These are phyloP conservation scores for Glycine latifolia DNA, from an alignment of 306 rosid species.

Conservation along the genomic window DNA sequence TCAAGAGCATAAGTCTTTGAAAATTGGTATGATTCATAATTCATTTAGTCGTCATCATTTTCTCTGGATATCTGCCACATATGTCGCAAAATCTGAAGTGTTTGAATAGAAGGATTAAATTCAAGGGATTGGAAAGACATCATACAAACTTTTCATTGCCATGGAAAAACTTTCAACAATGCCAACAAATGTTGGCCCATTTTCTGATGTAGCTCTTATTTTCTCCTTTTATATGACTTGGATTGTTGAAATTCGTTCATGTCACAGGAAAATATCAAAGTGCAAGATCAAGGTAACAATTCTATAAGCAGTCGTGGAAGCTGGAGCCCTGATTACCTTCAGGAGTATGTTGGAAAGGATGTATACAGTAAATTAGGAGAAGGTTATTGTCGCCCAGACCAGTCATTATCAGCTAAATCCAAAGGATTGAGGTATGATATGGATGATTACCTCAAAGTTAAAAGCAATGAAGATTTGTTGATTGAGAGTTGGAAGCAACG, in stretches of 20 bases:
- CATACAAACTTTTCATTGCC: background rate
- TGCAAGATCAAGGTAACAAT: conserved; percentile 54
- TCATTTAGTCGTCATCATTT: background rate
- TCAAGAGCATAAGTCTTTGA: background rate
- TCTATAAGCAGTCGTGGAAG: conserved; percentile 88
- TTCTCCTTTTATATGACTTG: background rate
- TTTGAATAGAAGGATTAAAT: background rate
- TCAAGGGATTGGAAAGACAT: conserved; percentile 17
- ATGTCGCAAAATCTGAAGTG: conserved; percentile 18
- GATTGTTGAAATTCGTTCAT: conserved; percentile 40
- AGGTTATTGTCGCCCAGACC: conserved; percentile 41
- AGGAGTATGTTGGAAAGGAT: conserved; percentile 60
- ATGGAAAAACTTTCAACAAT: too few species aligned
- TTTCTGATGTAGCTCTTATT: conserved; percentile 12
- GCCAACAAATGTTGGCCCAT: background rate
- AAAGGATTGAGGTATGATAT: conserved; percentile 61
- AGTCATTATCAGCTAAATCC: conserved; percentile 52
- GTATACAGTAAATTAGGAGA: conserved; percentile 52
- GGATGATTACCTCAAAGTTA: conserved; percentile 70
- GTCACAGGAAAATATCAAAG: conserved; percentile 55
- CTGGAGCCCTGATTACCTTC: conserved; percentile 75
- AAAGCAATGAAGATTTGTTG: conserved; percentile 70
- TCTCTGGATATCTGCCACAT: background rate
- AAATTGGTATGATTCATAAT: conserved; percentile 6
- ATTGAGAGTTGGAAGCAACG: conserved; percentile 73